Evolutionary conservation across 2,329 filamentous ascomycete species (phyloP).

Genomic region (Stachybotrys elegans): DNA sequence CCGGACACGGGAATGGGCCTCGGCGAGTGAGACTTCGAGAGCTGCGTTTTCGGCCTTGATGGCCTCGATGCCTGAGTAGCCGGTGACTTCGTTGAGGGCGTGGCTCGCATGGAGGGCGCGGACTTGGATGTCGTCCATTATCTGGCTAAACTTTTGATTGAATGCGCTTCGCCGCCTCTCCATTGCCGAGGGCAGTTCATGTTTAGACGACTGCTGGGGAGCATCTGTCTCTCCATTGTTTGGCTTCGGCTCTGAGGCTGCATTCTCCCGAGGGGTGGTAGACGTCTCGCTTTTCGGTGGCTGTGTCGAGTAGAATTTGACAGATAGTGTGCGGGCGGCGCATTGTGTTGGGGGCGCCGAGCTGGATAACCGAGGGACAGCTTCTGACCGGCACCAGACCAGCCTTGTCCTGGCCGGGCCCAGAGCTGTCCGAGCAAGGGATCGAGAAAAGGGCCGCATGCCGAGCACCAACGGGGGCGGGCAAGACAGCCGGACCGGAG

Average conservation of each 20-base stretch:
- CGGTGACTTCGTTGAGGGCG: conserved; percentile 88
- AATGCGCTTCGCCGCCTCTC: conserved; percentile 26
- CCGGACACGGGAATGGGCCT: conserved; percentile 62
- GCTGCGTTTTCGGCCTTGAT: conserved; percentile 73
- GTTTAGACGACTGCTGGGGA: conserved; percentile 10
- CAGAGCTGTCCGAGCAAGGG: conserved; percentile 23
- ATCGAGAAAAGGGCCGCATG: conserved; percentile 31
- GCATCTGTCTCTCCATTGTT: background rate
- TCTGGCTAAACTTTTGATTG: conserved; percentile 28
- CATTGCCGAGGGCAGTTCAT: conserved; percentile 26
- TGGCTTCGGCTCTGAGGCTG: background rate
- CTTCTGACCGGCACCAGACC: too few species aligned
- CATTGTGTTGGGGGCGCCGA: too few species aligned
- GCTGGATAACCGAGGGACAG: too few species aligned
- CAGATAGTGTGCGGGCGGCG: conserved; percentile 13
- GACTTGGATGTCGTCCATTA: conserved; percentile 87
- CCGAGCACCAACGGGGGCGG: conserved; percentile 5
- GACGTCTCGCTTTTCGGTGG: too few species aligned
- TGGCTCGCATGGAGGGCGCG: conserved; percentile 82
- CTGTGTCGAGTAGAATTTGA: conserved; percentile 21
- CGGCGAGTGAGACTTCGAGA: conserved; percentile 55
- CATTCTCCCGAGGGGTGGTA: background rate
- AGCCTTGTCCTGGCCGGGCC: too few species aligned
- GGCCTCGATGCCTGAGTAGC: conserved; percentile 85
- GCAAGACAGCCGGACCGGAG: too few species aligned